Base-by-base conservation (phyloP, 2,329 filamentous ascomycete genomes). In the Neocucurbitaria cava region DNA sequence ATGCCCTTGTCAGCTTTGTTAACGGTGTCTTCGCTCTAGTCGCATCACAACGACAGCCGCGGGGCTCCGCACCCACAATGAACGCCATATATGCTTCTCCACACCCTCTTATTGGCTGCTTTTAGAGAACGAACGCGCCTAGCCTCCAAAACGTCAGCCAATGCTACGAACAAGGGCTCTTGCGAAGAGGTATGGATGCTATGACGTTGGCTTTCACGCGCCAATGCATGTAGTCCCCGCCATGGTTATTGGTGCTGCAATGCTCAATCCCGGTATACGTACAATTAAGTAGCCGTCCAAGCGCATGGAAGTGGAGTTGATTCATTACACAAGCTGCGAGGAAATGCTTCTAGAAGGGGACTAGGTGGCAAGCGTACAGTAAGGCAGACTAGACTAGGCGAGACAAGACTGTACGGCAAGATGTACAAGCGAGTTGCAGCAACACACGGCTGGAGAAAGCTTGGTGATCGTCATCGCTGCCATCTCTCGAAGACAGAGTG, bases 101-200 rank as follows among this genome's bases (percentile, higher is more conserved):
- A 33, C 31, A 3, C 13, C 23, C 46, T 46, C 52, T 42, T 21
- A 54, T 54, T 54, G 52, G 52, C 13, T 21, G n/a, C 3, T 6
- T n/a, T 30, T 26, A 21, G 17, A 31, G 24, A 33, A 23, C 35
- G 13, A 35, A 18, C 18, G 38, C 33, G 30, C 21, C 52, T 35
- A 35, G 24, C 17, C 26, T 9, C 23, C 10, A 36, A 36, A 49
- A 58, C 49, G 49, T 52, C 49, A 50, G 52, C 58, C 56, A 60
- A 60, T 58, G 52, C 42, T 36, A 26, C 23, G 18, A 43, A 17
- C 18, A 44, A 17, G 39, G 31, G 26, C 9, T 11, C 35, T 43
- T 35, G 18, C 17, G 40, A 30, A n/a, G 28, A 43, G 31, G 49
- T 31, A 39, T 39, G 9, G 52, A 53, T 46, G 51, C 43, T 53